Base-by-base conservation (phyloP, 352 stramenopile species). In the Aphanomyces euteiches region DNA sequence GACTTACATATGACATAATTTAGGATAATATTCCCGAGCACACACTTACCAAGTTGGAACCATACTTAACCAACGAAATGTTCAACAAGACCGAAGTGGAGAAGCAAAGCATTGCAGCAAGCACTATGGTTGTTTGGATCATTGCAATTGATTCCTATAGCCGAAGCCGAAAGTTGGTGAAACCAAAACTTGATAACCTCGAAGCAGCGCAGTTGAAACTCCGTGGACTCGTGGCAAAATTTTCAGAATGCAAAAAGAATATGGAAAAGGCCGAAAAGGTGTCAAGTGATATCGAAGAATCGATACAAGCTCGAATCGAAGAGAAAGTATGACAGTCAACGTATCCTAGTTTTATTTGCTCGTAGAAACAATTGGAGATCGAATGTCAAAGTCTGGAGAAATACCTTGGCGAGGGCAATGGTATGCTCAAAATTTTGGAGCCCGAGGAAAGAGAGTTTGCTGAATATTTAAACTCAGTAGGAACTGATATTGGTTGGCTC, bases 121-220 rank as follows among this genome's bases (percentile, higher is more conserved):
- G 84, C 43, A 88, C 82, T 38, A 93, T 93, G 82, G 83, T 90
- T 1, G 73, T 85, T 3, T 93, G 85, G 84, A 84, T 92, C 21
- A 74, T 77, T 41, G 84, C 85, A 0, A 87, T 93, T 47, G 75
- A 87, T 37, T 76, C 88, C 64, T 93, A 92, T 72, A 80, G 79
- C 0, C 74, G 76, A 0, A 77, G 77, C 5, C 71, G 80, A 7
- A 74, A 75, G 0, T 70, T 87, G 37, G 82, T 93, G 8, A 74
- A 85, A 56, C 84, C 85, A 7, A 90, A 84, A 8, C 71, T 93
- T 3, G 77, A 91, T 19, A 88, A 83, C 28, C 75, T 93, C 0
- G 81, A 87, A 19, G 81, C 83, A 43, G 78, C 85, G 2, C 82
- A 90, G 40, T 65, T 64, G 1, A 74, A 82, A 0, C 66, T 93